These are phyloP conservation scores for Monosporascus sp. DNA, from an alignment of 2,329 filamentous ascomycete species.

Conservation along the genomic window DNA sequence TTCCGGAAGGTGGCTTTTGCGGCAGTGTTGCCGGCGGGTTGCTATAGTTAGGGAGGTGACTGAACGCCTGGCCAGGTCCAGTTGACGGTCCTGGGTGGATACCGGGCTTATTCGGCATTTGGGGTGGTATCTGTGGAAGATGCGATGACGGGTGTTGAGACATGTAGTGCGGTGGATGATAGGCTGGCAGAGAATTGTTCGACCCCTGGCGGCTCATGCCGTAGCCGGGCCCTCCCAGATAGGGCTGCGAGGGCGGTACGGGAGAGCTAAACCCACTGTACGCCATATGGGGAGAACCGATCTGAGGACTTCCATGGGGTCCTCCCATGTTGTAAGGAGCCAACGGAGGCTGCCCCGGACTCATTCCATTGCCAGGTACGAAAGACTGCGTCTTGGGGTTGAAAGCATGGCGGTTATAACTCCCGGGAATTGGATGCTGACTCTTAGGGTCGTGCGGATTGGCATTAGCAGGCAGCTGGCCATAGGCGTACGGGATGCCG, in stretches of 20 bases:
- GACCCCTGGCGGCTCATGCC: constrained; percentile 53
- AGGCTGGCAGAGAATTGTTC: constrained; percentile 47
- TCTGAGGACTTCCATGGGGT: constrained; percentile 48
- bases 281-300: constrained; percentile 44
- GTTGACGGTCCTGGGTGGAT: constrained; percentile 33
- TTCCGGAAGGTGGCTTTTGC: constrained; percentile 50
- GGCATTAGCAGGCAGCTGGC: constrained; percentile 66
- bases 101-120: constrained; percentile 40
- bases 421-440: constrained; percentile 79
- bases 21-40: constrained; percentile 52
- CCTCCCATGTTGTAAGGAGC: constrained; percentile 42
- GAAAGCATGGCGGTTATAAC: constrained; percentile 78
- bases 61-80: constrained; percentile 37
- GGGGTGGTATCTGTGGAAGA: constrained; percentile 35
- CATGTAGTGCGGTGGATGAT: constrained; percentile 35
- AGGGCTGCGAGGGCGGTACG: constrained; percentile 36
- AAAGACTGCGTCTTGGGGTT: constrained; percentile 94
- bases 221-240: constrained; percentile 39
- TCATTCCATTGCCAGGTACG: constrained; percentile 58
- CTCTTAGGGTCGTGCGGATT: constrained; percentile 67
- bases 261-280: constrained; percentile 44
- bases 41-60: constrained; percentile 51
- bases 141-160: constrained; percentile 35
- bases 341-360: constrained; percentile 41
- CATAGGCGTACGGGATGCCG: constrained; percentile 65